phyloP scores from a whole-genome alignment of 371 early-diverging fungal genomes.

The Haplosporangium sp. region DNA sequence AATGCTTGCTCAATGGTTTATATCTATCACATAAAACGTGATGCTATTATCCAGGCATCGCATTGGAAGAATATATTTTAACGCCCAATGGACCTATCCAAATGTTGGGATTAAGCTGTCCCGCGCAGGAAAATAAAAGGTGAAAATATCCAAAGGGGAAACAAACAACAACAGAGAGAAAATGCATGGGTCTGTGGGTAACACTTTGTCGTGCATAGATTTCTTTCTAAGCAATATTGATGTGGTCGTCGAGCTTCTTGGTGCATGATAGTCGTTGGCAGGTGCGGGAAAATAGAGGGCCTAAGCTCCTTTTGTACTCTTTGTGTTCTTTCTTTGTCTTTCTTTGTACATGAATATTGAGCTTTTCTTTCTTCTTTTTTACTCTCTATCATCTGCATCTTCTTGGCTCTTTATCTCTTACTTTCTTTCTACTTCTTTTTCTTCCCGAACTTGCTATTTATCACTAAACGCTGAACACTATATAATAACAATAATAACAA shows the following conservation, averaged over 20 bases:
- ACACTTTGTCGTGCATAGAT: neutral
- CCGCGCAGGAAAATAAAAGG: no score
- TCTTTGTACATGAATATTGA: neutral
- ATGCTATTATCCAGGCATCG: neutral
- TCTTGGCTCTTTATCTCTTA: no score
- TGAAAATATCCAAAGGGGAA: no score
- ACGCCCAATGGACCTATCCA: neutral
- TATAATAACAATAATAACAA: neutral
- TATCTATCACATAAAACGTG: no score
- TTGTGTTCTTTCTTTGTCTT: neutral
- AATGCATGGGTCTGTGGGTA: neutral
- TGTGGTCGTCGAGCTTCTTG: neutral
- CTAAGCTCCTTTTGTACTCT: neutral
- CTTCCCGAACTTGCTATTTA: neutral
- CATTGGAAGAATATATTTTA: neutral
- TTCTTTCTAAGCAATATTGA: neutral
- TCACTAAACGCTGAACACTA: neutral
- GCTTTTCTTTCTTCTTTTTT: neutral
- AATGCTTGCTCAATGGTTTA: no score
- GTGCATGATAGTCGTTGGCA: slow-evolving; percentile 1
- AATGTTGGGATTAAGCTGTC: no score
- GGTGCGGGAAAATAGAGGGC: slow-evolving; percentile 1
- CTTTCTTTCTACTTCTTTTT: neutral
- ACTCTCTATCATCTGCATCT: no score
- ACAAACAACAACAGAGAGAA: neutral